Evolutionary conservation across 306 rosid genomes (phyloP).

Genomic region (Corylus americana): DNA sequence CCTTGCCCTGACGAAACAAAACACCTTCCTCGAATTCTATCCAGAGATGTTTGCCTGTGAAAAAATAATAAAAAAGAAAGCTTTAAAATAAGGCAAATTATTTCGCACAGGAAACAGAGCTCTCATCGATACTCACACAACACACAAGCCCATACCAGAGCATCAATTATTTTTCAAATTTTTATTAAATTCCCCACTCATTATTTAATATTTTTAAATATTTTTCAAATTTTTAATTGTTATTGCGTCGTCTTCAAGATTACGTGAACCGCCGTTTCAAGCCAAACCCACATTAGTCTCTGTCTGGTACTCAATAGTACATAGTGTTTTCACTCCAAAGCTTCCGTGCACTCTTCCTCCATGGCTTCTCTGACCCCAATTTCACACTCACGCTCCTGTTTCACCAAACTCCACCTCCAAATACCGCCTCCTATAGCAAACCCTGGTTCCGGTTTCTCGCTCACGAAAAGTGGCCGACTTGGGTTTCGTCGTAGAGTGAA

Average conservation of each 20-base stretch:
- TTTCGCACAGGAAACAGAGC: background rate
- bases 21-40: background rate
- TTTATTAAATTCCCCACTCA: too few species aligned
- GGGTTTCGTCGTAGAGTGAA: conserved; percentile 8
- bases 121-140: background rate
- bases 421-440: background rate
- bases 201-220: too few species aligned
- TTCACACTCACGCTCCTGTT: conserved; percentile 50
- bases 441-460: conserved; percentile 26
- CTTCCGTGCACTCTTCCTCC: conserved; percentile 39
- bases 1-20: background rate
- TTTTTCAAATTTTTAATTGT: background rate
- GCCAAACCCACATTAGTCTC: conserved; percentile 3
- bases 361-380: conserved; percentile 74
- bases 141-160: background rate
- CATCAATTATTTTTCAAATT: background rate
- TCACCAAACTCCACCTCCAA: conserved; percentile 29
- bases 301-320: background rate
- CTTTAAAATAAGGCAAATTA: background rate
- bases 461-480: conserved; percentile 14
- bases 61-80: background rate
- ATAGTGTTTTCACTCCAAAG: background rate
- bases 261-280: conserved; percentile 26
- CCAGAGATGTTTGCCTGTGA: background rate
- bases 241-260: conserved; percentile 43